phyloP scores from a whole-genome alignment of 139 green algal genomes.

The Tetradesmus obliquus region DNA sequence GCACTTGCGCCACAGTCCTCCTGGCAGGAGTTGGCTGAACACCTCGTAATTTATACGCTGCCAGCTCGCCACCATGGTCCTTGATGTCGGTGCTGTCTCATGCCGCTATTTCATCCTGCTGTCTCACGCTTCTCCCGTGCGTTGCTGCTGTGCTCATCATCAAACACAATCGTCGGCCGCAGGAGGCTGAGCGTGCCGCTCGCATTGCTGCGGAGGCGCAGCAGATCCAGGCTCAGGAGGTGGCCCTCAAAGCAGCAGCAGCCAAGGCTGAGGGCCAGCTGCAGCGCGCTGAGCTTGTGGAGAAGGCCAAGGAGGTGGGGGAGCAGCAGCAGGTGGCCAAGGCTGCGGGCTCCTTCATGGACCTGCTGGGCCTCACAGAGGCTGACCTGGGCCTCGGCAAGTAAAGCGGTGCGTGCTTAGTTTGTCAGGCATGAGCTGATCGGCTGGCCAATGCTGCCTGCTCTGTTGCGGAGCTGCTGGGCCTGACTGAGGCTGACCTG shows the following conservation, averaged over 20 bases:
- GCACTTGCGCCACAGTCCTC: too few relatives aligned
- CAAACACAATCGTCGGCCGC: background rate
- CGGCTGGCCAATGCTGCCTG: too few relatives aligned
- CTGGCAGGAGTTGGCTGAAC: too few relatives aligned
- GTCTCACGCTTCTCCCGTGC: background rate
- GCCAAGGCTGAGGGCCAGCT: conserved; percentile 32
- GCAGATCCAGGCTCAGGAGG: conserved; percentile 23
- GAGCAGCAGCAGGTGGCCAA: conserved; percentile 34
- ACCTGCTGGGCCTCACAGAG: conserved; percentile 32
- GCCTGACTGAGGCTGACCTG: conserved; percentile 26
- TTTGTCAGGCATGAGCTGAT: too few relatives aligned
- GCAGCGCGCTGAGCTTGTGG: conserved; percentile 3
- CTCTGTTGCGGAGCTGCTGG: too few relatives aligned
- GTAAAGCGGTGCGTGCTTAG: too few relatives aligned
- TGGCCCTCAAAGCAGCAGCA: conserved; percentile 3
- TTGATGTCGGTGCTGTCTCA: too few relatives aligned
- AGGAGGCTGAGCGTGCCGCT: background rate
- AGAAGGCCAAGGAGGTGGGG: conserved; percentile 25
- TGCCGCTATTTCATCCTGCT: background rate
- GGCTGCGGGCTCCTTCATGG: conserved; percentile 16
- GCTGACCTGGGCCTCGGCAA: conserved; percentile 32
- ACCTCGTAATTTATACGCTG: background rate
- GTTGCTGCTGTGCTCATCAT: background rate
- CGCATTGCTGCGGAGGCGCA: conserved; percentile 1
- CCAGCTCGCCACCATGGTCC: background rate